Evolutionary conservation across 2,329 filamentous ascomycete species (phyloP).

Genomic region (Cercospora sesami): DNA sequence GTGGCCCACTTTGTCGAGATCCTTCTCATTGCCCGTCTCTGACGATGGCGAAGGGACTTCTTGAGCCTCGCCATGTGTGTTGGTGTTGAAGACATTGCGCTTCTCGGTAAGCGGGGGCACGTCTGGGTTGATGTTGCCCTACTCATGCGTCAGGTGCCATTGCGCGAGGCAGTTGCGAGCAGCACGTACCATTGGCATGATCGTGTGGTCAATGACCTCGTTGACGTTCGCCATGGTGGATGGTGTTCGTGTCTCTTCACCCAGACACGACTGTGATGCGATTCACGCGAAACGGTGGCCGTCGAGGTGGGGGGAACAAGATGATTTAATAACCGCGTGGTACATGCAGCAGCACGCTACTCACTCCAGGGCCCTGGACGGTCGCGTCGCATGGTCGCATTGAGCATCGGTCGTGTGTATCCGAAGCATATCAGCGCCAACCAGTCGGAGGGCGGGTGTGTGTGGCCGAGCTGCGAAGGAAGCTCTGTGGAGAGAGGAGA

Average conservation of each 20-base stretch:
- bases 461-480: slow-evolving; percentile 10
- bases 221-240: slow-evolving; percentile 33
- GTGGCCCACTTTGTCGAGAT: slow-evolving; percentile 33
- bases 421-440: not conserved
- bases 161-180: not conserved
- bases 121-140: slow-evolving; percentile 34
- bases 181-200: slow-evolving; percentile 35
- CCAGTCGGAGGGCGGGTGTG: slow-evolving; percentile 1
- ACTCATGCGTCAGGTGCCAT: not conserved
- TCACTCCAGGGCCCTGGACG: slow-evolving; percentile 3
- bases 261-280: slow-evolving; percentile 11
- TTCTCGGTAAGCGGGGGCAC: slow-evolving; percentile 41
- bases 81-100: slow-evolving; percentile 40
- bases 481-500: slow-evolving; percentile 13
- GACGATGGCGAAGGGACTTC: slow-evolving; percentile 6
- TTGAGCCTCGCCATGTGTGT: slow-evolving; percentile 20
- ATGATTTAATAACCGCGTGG: not conserved
- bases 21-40: slow-evolving; percentile 26
- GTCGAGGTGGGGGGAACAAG: not conserved
- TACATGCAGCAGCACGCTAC: not conserved
- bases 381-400: slow-evolving; percentile 21
- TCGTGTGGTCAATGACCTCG: slow-evolving; percentile 38
- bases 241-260: slow-evolving; percentile 17
- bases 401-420: slow-evolving; percentile 13
- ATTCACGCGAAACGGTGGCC: not conserved